Base-by-base conservation (phyloP, 495 filamentous ascomycete genomes). In the Pyrenula aspistea region DNA sequence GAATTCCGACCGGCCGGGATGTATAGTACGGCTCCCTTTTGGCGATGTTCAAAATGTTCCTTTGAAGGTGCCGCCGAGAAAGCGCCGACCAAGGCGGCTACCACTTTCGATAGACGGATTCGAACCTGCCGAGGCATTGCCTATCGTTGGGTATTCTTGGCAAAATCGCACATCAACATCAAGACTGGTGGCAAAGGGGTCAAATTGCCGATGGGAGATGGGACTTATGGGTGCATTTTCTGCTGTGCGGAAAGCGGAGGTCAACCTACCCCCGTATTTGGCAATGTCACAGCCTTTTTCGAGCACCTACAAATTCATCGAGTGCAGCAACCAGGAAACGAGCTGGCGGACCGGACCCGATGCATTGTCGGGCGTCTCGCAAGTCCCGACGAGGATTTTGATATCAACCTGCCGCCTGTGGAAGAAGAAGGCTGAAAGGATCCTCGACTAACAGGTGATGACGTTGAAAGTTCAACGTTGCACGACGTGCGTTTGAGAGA, bases 61-160 rank as follows among this genome's bases (percentile, higher is more conserved):
- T 80, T 76, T 57, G 69, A 73, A 54, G 50, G 50, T 20, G 50
- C 22, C n/a, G 50, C 19, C n/a, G 22, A 52, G 19, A 8, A 52
- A 52, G 50, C 54, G 12, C 22, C 53, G 15, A 56, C 62, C 4
- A 66, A 63, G 49, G 63, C 67, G 49, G 57, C 53, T 4, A 57
- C 55, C 12, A 60, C 58, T 2, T 64, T 67, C 49, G 69, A 78
- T 55, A 59, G 56, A 2, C 57, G 59, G 12, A 54, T 75, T 10
- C 61, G 65, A n/a, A 61, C 56, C 1, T 54, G 63, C 3, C 67
- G 65, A 22, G 72, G 73, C 0, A 69, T 80, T 36, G 64, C 64
- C 12, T 80, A 73, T 57, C 68, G 74, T 3, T 77, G 71, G 72
- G 57, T 67, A n/a, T 80, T 79, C 57, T 65, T 80, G 25, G 74